These are phyloP conservation scores for Sambucus nigra DNA, from an alignment of 129 eudicot species.

Conservation along the genomic window DNA sequence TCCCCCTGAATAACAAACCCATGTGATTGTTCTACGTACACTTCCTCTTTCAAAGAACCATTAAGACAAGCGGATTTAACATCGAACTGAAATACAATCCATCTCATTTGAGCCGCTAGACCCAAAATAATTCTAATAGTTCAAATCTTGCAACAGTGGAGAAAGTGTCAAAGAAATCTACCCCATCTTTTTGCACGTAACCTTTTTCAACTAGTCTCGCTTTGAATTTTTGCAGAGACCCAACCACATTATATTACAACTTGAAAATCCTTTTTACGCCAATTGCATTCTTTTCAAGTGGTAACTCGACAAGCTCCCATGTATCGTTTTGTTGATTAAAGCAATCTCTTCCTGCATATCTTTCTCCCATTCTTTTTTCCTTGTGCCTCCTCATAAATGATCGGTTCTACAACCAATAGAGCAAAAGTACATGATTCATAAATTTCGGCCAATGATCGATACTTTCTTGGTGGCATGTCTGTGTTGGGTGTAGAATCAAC, in stretches of 20 bases:
- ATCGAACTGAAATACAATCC: too few relatives aligned
- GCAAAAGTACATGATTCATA: neutral
- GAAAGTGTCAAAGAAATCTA: neutral
- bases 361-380: neutral
- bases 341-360: neutral
- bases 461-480: neutral
- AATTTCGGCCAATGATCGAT: neutral
- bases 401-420: too few relatives aligned
- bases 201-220: slow-evolving; percentile 1
- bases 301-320: slow-evolving; percentile 3
- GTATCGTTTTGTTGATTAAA: neutral
- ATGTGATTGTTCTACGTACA: neutral
- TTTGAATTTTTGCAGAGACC: neutral
- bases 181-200: neutral
- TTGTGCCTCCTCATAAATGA: neutral
- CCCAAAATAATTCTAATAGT: neutral
- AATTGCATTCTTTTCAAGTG: neutral
- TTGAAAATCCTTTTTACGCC: slow-evolving; percentile 1
- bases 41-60: neutral
- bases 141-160: neutral
- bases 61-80: neutral
- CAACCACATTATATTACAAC: neutral
- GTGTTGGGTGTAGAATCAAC: neutral
- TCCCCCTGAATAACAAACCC: too few relatives aligned
- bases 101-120: slow-evolving; percentile 1